A percentile compares a stretch with the other conserved stretches of the same genome.
These are phyloP conservation scores for Tylopilus felleus DNA, from an alignment of 768 basidiomycete species.

Conservation along the genomic window DNA sequence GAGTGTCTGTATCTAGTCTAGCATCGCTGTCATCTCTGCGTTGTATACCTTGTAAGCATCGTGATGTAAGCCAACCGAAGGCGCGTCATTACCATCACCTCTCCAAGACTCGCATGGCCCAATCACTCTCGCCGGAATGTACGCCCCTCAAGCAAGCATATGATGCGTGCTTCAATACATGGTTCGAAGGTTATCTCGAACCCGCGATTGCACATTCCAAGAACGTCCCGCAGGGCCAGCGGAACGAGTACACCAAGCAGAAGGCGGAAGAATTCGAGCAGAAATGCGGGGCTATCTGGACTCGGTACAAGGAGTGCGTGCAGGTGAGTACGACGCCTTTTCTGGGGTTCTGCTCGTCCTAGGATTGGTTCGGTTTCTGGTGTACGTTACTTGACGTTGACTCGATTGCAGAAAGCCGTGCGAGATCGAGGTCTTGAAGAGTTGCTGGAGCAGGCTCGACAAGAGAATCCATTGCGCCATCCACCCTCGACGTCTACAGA, in stretches of 20 bases:
- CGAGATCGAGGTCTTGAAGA: conserved; percentile 73
- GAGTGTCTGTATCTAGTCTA: conserved; percentile 14
- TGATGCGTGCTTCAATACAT: conserved; percentile 94
- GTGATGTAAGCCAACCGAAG: conserved; percentile 20
- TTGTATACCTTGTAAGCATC: background rate
- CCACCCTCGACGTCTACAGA: conserved; percentile 37
- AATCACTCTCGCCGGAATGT: conserved; percentile 79
- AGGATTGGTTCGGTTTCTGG: background rate
- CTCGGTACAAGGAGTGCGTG: conserved; percentile 74
- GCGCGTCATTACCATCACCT: background rate
- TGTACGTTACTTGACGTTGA: background rate
- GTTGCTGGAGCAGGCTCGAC: conserved; percentile 73
- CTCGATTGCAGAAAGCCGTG: conserved; percentile 60
- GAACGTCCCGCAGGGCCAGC: conserved; percentile 40
- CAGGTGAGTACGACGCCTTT: conserved; percentile 51
- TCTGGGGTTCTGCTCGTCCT: background rate
- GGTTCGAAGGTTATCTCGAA: conserved; percentile 96
- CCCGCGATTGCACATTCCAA: conserved; percentile 55
- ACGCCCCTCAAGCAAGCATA: conserved; percentile 87
- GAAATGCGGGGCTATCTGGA: conserved; percentile 83
- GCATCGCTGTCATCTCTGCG: background rate
- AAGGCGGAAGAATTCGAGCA: conserved; percentile 88
- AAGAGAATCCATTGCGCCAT: conserved; percentile 72
- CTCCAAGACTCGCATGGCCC: conserved; percentile 45
- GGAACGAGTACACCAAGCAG: conserved; percentile 59